Evolutionary conservation across 2,329 filamentous ascomycete species (phyloP).

Genomic region (Xylariaceae sp.): DNA sequence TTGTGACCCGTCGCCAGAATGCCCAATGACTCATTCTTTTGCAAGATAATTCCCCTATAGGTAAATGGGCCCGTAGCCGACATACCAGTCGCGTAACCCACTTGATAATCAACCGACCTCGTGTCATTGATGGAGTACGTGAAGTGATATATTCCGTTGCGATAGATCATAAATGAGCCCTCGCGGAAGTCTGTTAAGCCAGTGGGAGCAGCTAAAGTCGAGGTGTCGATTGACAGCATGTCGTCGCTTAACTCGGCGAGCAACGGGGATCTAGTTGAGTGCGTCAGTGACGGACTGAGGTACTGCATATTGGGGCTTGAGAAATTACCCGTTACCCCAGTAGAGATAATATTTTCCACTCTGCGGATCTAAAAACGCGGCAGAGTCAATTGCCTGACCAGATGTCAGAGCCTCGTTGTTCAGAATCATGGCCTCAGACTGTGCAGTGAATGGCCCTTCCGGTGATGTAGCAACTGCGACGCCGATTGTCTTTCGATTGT

Average conservation of each 20-base stretch:
- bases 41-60: constrained; percentile 42
- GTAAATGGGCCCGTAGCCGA: constrained; percentile 42
- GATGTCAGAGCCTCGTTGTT: constrained; percentile 44
- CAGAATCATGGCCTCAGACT: constrained; percentile 52
- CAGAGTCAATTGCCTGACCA: constrained; percentile 57
- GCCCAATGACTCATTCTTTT: constrained; percentile 39
- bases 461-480: constrained; percentile 57
- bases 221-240: constrained; percentile 43
- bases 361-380: constrained; percentile 57
- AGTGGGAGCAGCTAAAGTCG: constrained; percentile 32
- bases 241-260: constrained; percentile 43
- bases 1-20: constrained; percentile 47
- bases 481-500: constrained; percentile 58
- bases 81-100: constrained; percentile 44
- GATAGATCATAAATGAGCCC: constrained; percentile 42
- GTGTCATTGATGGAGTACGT: constrained; percentile 50
- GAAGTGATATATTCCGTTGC: constrained; percentile 44
- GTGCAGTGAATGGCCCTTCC: constrained; percentile 57
- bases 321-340: constrained; percentile 49
- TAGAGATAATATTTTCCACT: constrained; percentile 59
- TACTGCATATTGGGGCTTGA: too few relatives aligned
- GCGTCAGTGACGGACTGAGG: too few relatives aligned
- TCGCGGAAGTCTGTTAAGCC: constrained; percentile 45
- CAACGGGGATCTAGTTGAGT: constrained; percentile 30
- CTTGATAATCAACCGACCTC: constrained; percentile 42